Percentiles rank a stretch among this genome's conserved stretches.
These are phyloP conservation scores for Dictyostelium intermedium DNA, from an alignment of 78 protist species.

Conservation along the genomic window DNA sequence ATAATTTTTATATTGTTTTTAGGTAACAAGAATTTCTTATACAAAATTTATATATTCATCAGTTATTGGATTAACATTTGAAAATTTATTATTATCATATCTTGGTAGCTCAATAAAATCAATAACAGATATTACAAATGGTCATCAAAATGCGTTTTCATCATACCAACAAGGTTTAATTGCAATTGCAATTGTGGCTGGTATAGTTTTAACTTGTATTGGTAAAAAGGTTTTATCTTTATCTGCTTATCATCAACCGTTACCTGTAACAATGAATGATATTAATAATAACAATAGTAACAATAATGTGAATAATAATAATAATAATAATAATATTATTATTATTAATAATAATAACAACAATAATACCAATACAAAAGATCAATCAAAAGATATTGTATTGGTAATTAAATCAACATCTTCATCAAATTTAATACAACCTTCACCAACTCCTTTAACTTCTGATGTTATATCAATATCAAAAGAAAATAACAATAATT, in stretches of 20 bases:
- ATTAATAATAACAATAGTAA: background rate
- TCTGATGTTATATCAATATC: constrained; percentile 2
- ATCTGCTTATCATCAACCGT: background rate
- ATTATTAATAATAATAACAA: background rate
- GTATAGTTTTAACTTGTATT: constrained; percentile 7
- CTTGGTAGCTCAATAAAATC: constrained; percentile 29
- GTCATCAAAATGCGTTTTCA: constrained; percentile 20
- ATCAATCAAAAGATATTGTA: background rate
- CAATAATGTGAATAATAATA: background rate
- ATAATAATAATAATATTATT: background rate
- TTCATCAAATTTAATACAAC: background rate
- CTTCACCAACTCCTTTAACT: background rate
- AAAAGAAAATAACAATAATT: background rate
- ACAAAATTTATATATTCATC: constrained; percentile 72
- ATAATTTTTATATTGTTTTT: background rate
- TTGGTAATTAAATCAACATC: constrained; percentile 25
- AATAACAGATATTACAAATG: constrained; percentile 50
- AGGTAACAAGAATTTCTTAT: constrained; percentile 64
- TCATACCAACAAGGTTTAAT: constrained; percentile 45
- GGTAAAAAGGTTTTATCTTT: constrained; percentile 19
- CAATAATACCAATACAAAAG: background rate
- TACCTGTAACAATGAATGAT: constrained; percentile 3
- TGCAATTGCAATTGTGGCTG: constrained; percentile 33
- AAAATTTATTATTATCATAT: constrained; percentile 50
- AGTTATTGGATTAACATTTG: constrained; percentile 53